Percentiles rank a stretch among this genome's conserved stretches.
phyloP scores from a whole-genome alignment of 2,329 filamentous ascomycete genomes.

The Fusarium tanahbumbuense region DNA sequence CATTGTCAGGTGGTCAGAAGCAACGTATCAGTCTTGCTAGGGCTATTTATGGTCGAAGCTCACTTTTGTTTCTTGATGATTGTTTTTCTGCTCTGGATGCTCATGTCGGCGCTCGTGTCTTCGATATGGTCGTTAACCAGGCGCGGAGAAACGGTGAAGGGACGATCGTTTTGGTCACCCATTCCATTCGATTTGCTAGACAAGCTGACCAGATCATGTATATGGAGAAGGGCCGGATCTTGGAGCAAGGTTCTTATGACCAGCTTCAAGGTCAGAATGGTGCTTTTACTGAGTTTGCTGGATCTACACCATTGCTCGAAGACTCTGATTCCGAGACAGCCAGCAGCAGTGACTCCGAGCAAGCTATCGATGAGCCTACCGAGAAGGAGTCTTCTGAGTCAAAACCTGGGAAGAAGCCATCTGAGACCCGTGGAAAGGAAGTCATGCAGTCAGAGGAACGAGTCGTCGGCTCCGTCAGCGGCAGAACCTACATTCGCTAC shows the following conservation, averaged over 20 bases:
- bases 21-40: slow-evolving; percentile 30
- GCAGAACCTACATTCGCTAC: slow-evolving; percentile 27
- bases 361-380: fast-evolving
- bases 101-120: slow-evolving; percentile 22
- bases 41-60: slow-evolving; percentile 19
- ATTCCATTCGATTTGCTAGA: slow-evolving; percentile 23
- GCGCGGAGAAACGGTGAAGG: slow-evolving; percentile 7
- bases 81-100: slow-evolving; percentile 28
- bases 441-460: slow-evolving; percentile 30
- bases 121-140: slow-evolving; percentile 24
- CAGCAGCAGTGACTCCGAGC: neutral
- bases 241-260: slow-evolving; percentile 20
- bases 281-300: slow-evolving; percentile 4
- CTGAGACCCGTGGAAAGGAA: slow-evolving; percentile 9
- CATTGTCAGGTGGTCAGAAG: slow-evolving; percentile 24
- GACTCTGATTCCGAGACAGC: neutral
- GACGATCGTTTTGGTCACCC: slow-evolving; percentile 5
- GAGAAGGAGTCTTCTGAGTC: fast-evolving
- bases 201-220: slow-evolving; percentile 27
- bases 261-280: neutral
- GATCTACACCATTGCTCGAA: neutral
- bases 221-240: slow-evolving; percentile 12
- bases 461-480: slow-evolving; percentile 23
- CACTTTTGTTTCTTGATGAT: slow-evolving; percentile 25
- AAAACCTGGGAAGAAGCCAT: neutral